Evolutionary conservation across 257 asterid genomes (phyloP), one percentile per base, ranked within the genome.

Genomic region (Rehmannia glutinosa): DNA sequence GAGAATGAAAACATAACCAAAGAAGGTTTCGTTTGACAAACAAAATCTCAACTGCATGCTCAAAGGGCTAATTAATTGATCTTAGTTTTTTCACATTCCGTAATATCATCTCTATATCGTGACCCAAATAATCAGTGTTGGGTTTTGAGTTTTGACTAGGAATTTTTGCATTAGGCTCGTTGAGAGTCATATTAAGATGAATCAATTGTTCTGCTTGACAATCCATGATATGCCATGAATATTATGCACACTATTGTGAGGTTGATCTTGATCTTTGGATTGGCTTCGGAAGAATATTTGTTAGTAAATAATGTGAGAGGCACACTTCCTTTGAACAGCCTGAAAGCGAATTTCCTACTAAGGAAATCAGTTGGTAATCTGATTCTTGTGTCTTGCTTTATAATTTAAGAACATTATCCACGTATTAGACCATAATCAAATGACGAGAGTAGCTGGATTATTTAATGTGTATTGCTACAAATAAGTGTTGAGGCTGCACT

Each of bases 401-500:
- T n/a, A n/a, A n/a, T n/a, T n/a, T n/a, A n/a, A n/a, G n/a, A n/a
- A n/a, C n/a, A n/a, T n/a, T n/a, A n/a, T n/a, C n/a, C 27, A 13
- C 41, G 36, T 16, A 35, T 36, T 38, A 4, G 19, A 41, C 50
- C 16, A 61, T 52, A 45, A 61, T 33, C 35, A 30, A 12, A 23
- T 19, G 62, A 51, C 24, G 70, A 28, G 64, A 28, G 33, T 28
- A 11, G 41, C 46, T 41, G 60, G 43, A 20, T 12, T 43, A 24
- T 36, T 30, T 60, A 21, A 4, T 28, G 61, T 23, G 28, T 63
- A n/a, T 54, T 60, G 56, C 42, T 49, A 47, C 30, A 56, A 1
- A 46, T 21, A 75, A 62, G 49, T 39, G 46, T 27, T 69, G 62
- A 20, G 38, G 57, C 36, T 52, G 58, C 1, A 8, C 61, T 67